Evolutionary conservation across 164 flowering plant species (phyloP), one percentile per base, ranked within the genome.

Genomic region (Aristolochia fimbriata): DNA sequence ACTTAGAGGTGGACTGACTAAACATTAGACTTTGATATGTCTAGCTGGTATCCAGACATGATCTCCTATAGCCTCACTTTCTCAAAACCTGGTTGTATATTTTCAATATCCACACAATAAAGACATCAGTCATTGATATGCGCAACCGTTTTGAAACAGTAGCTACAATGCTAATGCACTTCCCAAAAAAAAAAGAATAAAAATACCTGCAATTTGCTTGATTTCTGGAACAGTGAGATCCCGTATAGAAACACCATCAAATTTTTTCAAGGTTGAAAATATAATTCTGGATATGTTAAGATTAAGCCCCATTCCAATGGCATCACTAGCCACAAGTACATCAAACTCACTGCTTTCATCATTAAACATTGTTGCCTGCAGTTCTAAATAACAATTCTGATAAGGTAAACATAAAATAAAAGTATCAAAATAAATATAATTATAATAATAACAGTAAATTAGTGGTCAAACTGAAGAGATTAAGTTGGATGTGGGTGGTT

Each of bases 241-340:
- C 59, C 96, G 79, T 69, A 54, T 72, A 61, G 74, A 84, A 4
- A 49, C 9, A 55, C 98, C 98, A 74, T 93, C 94, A 77, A 83
- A 93, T 62, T 93, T 93, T 68, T 73, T 52, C 78, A 93, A 27
- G 2, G 87, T 75, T 21, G 96, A 84, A 75, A 93, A 93, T 70
- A 93, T 83, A 55, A 93, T 84, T 73, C 98, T 84, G 19, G 90
- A 86, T 59, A 89, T 89, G 65, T 93, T 89, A 62, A 93, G 78
- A 74, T 93, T 93, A 58, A 93, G 97, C 69, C 98, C 98, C 97
- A 89, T 93, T 67, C 98, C 98, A 76, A 93, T 82, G 65, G 98
- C 98, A 81, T 93, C 98, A 77, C 98, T 93, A 13, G 97, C 96
- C 63, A 93, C 98, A 62, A 93, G 91, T 65, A 89, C 94, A 78